Conservation (phyloP, 176 grass and related monocot genomes). For the Dactylis glomerata region DNA sequence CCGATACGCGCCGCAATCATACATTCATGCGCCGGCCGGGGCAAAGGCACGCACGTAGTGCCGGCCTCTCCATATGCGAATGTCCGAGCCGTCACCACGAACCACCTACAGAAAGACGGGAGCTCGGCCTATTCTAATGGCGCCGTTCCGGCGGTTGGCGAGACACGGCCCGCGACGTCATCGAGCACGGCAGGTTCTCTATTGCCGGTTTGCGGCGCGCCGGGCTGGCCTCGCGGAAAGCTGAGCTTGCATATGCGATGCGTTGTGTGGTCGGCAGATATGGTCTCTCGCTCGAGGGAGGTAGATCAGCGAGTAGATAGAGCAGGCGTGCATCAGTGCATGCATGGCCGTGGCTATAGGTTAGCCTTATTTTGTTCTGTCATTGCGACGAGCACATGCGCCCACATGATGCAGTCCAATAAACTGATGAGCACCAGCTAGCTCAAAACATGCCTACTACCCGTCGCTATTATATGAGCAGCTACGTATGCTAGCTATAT, state of each 20-base stretch:
- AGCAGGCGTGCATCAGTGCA: conserved; percentile 25
- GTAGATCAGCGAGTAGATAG: conserved; percentile 9
- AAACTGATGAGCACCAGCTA: conserved; percentile 33
- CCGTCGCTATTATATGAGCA: conserved; percentile 32
- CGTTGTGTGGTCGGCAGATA: background rate
- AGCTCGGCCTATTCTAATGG: conserved; percentile 41
- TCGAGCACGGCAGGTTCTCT: background rate
- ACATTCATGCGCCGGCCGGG: conserved; percentile 6
- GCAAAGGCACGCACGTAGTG: background rate
- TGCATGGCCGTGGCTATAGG: background rate
- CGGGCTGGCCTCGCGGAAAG: conserved; percentile 5
- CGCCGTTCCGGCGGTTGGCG: conserved; percentile 44
- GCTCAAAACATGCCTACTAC: background rate
- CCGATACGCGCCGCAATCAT: conserved; percentile 24
- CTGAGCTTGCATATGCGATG: background rate
- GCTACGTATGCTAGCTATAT: background rate
- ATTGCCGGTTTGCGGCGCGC: background rate
- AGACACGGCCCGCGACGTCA: conserved; percentile 24
- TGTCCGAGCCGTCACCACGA: conserved; percentile 41
- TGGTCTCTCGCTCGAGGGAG: background rate
- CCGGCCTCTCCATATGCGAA: conserved; percentile 38
- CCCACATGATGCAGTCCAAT: conserved; percentile 41
- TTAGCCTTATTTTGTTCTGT: background rate
- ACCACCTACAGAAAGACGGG: conserved; percentile 33
- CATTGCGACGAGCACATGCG: conserved; percentile 47